Evolutionary conservation across 805 yeast genomes (phyloP).

Genomic region (Candida gorgasii): DNA sequence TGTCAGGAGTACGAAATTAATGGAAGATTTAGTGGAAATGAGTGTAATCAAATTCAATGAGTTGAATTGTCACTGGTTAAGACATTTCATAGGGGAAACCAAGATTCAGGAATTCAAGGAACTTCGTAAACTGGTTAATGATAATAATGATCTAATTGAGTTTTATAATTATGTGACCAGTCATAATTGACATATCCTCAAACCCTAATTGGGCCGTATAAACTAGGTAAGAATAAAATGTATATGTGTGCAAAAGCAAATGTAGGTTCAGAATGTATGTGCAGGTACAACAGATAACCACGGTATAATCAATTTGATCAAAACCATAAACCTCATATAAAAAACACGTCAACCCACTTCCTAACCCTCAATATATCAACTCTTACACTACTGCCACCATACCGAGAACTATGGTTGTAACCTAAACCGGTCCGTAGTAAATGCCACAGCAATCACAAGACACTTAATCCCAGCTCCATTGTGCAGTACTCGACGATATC

Average conservation of each 20-base stretch:
- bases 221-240: too few species aligned
- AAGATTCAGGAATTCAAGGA: slow-evolving; percentile 18
- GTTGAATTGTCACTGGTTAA: slow-evolving; percentile 18
- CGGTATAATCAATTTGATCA: too few species aligned
- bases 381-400: neutral
- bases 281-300: too few species aligned
- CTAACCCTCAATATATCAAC: neutral
- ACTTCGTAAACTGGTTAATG: neutral
- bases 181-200: neutral
- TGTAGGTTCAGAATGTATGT: too few species aligned
- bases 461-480: neutral
- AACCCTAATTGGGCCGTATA: too few species aligned
- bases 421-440: neutral
- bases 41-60: slow-evolving; percentile 9
- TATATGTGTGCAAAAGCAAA: too few species aligned
- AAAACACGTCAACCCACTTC: too few species aligned
- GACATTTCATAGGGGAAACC: slow-evolving; percentile 18
- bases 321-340: too few species aligned
- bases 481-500: slow-evolving; percentile 7
- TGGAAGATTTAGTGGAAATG: neutral
- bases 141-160: slow-evolving; percentile 10
- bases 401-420: neutral
- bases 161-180: slow-evolving; percentile 7
- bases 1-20: neutral
- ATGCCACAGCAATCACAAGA: slow-evolving; percentile 12